Evolutionary conservation across 805 yeast species (phyloP), one percentile per base, ranked within the genome.

Genomic region (Lipomyces anomalus): DNA sequence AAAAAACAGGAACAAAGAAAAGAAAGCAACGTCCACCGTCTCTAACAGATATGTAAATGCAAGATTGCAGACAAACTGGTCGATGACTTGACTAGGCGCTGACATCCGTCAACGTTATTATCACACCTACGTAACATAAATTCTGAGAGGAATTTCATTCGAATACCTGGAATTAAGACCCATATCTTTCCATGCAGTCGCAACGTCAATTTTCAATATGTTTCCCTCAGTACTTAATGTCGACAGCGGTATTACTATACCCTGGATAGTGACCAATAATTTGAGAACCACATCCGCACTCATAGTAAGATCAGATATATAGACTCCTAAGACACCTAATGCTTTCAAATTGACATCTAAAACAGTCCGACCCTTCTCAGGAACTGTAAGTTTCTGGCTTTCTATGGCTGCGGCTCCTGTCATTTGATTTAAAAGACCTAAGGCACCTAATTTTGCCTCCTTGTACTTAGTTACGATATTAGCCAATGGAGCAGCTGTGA

Each of bases 401-500:
- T 35, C 49, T 18, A 50, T 40, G 3, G 46, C 51, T 4, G 53
- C 55, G 11, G 49, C 52, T 2, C 55, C 55, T 18, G 49, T 44
- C 20, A 47, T 35, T 17, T 50, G 40, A 20, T 48, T 28, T 3
- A 48, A 24, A 13, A 50, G 26, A 7, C 55, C 55, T 17, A 50
- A 11, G 3, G 53, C 55, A 16, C 55, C 55, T 16, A 50, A 26
- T 33, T 39, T 42, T 16, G 44, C 24, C 3, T 34, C 33, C 20
- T 24, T 41, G 38, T n/a, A 41, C 29, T 22, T 34, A 7, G 52
- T 48, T 41, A 38, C 26, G 18, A 48, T 44, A 11, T 42, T 42
- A 7, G 52, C 55, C 4, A 50, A 41, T 7, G 55, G 55, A 6
- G 52, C 51, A 20, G 52, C 55, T 9, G 55, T 50, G 23, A 50